Percentiles rank a stretch among this genome's conserved stretches.
Conservation (phyloP, 257 asterid species). For the Salvia rosmarinus region DNA sequence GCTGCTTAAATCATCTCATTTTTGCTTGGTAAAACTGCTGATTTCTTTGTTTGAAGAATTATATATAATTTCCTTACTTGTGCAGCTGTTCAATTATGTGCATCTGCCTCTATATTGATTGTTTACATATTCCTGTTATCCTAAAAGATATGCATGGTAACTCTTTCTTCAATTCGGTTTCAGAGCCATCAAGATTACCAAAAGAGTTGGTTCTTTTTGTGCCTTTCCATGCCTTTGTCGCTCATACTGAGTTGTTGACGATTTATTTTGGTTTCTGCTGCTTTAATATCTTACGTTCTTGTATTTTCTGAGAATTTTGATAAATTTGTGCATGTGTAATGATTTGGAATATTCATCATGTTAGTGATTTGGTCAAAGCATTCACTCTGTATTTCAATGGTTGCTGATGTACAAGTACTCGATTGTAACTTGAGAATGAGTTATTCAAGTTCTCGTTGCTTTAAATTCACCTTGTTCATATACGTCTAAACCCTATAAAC, state of each 20-base stretch:
- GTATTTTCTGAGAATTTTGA: background rate
- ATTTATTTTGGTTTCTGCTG: background rate
- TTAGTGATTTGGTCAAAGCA: background rate
- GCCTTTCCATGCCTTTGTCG: background rate
- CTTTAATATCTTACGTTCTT: background rate
- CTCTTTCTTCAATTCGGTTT: background rate
- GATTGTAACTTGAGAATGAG: background rate
- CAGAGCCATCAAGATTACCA: background rate
- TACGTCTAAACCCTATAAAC: background rate
- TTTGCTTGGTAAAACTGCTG: constrained; percentile 15
- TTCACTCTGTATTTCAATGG: background rate
- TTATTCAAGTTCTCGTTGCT: background rate
- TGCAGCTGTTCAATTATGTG: background rate
- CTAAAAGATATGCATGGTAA: background rate
- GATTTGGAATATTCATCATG: background rate
- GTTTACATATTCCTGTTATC: background rate
- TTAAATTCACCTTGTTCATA: background rate
- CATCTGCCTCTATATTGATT: background rate
- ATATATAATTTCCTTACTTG: background rate
- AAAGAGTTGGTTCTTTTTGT: constrained; percentile 6
- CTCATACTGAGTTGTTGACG: background rate
- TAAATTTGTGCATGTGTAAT: background rate
- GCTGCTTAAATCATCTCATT: background rate
- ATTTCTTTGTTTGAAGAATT: background rate
- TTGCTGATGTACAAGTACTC: background rate